Percentiles rank a stretch among this genome's conserved stretches.
These are phyloP conservation scores for Fomitopsis palustris DNA, from an alignment of 1,284 basidiomycete genomes.

Conservation along the genomic window DNA sequence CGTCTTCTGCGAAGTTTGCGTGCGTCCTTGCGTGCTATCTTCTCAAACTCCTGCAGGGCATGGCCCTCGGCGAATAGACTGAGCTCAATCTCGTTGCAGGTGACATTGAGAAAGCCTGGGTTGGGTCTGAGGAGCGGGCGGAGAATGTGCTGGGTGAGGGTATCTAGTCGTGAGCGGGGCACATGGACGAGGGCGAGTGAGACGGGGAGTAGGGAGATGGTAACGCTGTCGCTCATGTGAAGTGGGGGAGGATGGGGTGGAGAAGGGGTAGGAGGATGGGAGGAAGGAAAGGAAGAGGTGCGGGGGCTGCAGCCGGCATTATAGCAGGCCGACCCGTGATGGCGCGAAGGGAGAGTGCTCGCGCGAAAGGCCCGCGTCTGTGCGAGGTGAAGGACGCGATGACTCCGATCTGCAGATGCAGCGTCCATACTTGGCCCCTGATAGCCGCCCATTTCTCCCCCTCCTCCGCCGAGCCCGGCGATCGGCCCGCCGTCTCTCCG, in stretches of 20 bases:
- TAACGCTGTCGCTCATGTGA: constrained; percentile 36
- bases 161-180: constrained; percentile 55
- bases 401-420: constrained; percentile 1
- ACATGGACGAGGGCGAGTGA: constrained; percentile 70
- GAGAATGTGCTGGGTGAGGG: constrained; percentile 59
- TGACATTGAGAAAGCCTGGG: constrained; percentile 68
- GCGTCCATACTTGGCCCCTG: background rate
- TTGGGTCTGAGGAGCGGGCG: constrained; percentile 64
- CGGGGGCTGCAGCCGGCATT: background rate
- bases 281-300: constrained; percentile 1
- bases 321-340: background rate
- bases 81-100: constrained; percentile 73
- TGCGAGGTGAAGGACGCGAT: background rate
- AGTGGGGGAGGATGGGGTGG: constrained; percentile 1
- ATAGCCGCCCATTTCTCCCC: constrained; percentile 3
- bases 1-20: constrained; percentile 37
- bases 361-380: background rate
- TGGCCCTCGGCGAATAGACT: constrained; percentile 65
- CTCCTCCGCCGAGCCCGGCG: background rate
- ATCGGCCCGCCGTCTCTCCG: background rate
- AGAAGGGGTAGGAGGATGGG: background rate
- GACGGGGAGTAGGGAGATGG: constrained; percentile 66
- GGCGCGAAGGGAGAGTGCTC: background rate
- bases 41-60: constrained; percentile 55
- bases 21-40: constrained; percentile 56